Evolutionary conservation across 2,329 filamentous ascomycete genomes (phyloP), one percentile per base, ranked within the genome.

Genomic region (Colletotrichum chrysophilum): DNA sequence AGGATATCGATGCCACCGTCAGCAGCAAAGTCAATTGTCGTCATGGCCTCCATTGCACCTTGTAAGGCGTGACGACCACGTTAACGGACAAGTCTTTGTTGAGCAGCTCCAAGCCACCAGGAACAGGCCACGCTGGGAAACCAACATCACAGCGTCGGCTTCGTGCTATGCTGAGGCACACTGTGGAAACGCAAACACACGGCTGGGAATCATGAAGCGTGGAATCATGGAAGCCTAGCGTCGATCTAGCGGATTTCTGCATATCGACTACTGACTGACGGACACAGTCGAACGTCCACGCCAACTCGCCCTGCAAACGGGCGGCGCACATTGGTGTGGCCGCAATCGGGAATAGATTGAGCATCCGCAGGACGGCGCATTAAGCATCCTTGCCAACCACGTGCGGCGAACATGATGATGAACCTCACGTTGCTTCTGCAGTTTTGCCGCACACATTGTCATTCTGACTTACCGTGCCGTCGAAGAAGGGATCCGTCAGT

Each of bases 321-420:
- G 72, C 72, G 72, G 60, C 61, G 48, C 28, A 65, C 38, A 14
- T 30, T 66, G 36, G n/a, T 38, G 69, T 72, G 16, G 38, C 69
- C 62, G 62, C 18, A 55, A 62, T 62, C 32, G 43, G 69, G 32
- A 62, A 61, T 65, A 38, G 36, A 30, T 48, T 26, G 24, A 64
- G 38, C 67, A 48, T 43, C 21, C 21, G 36, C 32, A 58, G 56
- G 32, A 36, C 34, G 32, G 62, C 56, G 38, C 56, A 30, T 24
- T 21, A 38, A 21, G 28, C 38, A 76, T 76, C 74, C 74, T 70
- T 76, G 71, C 34, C 30, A 55, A 55, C 74, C 74, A 76, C 74
- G 74, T 76, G 71, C 66, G 48, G 32, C 62, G 36, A 32, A 66
- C 56, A 30, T 30, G 21, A 38, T 34, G 52, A 21, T 65, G 74